Evolutionary conservation across 78 protist genomes (phyloP), one percentile per base, ranked within the genome.

Genomic region (Dictyostelium brefeldianum): DNA sequence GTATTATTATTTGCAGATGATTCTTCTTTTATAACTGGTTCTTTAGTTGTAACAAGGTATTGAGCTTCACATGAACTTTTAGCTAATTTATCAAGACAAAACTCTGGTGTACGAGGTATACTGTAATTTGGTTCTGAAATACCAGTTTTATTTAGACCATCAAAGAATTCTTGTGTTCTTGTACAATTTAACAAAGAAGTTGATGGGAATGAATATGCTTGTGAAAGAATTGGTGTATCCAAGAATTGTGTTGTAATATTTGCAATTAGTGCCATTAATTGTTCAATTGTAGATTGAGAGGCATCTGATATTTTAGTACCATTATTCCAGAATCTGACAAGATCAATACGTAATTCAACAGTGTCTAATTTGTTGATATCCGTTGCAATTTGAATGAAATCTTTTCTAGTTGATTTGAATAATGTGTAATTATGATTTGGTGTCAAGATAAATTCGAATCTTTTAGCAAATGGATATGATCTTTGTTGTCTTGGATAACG

Each of bases 401-500:
- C 10, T 50, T 43, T 17, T 48, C 81, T 43, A 4, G 62, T 48
- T 22, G 11, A 36, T 41, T 75, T 46, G 27, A 48, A 75, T 0
- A 48, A 18, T 4, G 56, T 75, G 18, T 48, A 75, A 11, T 75
- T 48, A 25, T 75, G 81, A 11, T 75, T 48, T 31, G 64, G 4
- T 14, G 56, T 75, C 25, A 75, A 50, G 14, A 48, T 48, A 48
- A 75, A 75, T 75, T 75, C 81, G 14, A 75, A 75, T 48, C 81
- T 46, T 27, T 75, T 75, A 0, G 43, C 25, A 15, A 75, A 43
- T 27, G 81, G 81, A 25, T 41, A 75, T 50, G 62, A 43, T 75
- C 81, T 75, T 46, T 46, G 41, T 48, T 41, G 46, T 48, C 81
- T 43, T 48, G 81, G 81, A 75, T 75, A 75, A 48, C 65, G 62